Conservation (phyloP, 108 stramenopile species). For the Aurantiochytrium sp. region DNA sequence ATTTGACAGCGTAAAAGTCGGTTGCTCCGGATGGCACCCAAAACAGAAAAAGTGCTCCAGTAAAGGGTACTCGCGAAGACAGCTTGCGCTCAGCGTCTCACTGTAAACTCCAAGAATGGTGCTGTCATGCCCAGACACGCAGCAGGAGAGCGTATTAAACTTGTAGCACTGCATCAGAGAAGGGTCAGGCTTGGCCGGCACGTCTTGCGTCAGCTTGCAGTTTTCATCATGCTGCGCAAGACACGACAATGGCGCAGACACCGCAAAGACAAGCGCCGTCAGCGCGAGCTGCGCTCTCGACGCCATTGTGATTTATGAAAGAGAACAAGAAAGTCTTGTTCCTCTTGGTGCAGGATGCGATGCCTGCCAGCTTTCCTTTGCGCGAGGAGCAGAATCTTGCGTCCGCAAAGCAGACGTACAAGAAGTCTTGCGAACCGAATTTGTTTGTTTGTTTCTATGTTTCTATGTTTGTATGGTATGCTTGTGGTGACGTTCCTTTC, state of each 20-base stretch:
- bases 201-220: neutral
- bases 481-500: no score
- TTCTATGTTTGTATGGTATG: no score
- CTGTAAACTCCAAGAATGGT: neutral
- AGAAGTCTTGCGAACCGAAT: no score
- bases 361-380: no score
- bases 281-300: neutral
- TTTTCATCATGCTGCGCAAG: neutral
- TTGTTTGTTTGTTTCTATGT: no score
- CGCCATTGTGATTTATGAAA: no score
- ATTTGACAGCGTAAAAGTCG: neutral
- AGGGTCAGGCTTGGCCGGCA: neutral
- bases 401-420: no score
- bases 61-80: neutral
- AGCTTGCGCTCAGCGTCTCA: neutral
- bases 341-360: no score
- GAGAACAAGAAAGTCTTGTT: no score
- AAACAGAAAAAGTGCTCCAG: neutral
- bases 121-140: neutral
- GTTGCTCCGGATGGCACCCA: neutral
- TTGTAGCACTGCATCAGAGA: slow-evolving; percentile 5
- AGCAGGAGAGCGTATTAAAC: neutral
- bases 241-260: neutral
- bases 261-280: neutral
- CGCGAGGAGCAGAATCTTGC: no score